Conservation (phyloP, 495 filamentous ascomycete genomes). For the Neurospora africana region DNA sequence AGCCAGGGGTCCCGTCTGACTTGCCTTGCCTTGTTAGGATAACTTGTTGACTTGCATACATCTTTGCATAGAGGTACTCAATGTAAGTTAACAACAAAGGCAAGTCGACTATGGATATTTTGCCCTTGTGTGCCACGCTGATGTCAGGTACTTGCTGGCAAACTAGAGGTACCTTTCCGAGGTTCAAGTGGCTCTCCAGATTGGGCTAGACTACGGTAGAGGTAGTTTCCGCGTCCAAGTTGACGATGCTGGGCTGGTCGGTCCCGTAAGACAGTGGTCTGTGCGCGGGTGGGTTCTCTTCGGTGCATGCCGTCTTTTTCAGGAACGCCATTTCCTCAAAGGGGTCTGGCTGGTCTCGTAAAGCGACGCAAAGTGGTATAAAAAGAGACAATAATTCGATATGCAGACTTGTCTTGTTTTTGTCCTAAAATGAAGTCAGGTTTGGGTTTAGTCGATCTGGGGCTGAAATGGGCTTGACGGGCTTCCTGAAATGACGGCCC, state of each 20-base stretch:
- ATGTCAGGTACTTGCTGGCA: too few relatives aligned
- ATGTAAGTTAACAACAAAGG: too few relatives aligned
- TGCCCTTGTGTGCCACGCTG: too few relatives aligned
- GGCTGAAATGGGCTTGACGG: not conserved
- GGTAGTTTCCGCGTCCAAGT: slow-evolving; percentile 8
- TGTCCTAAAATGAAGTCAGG: not conserved
- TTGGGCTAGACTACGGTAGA: too few relatives aligned
- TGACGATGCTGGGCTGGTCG: not conserved
- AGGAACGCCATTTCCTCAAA: not conserved
- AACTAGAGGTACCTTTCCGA: too few relatives aligned
- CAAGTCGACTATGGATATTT: too few relatives aligned
- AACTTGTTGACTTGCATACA: too few relatives aligned
- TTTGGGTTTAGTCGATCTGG: not conserved
- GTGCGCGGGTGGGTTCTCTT: not conserved
- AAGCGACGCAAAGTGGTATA: not conserved
- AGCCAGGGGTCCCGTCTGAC: too few relatives aligned
- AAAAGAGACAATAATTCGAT: not conserved
- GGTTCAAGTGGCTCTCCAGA: too few relatives aligned
- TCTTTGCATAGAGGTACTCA: too few relatives aligned
- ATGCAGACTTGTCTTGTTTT: not conserved
- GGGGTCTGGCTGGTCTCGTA: not conserved
- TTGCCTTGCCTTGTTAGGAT: too few relatives aligned
- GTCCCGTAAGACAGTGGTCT: not conserved
- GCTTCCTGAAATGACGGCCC: not conserved
- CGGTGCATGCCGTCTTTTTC: not conserved